Conservation (phyloP, 768 basidiomycete species). For the Symmetrospora coprosmae region DNA sequence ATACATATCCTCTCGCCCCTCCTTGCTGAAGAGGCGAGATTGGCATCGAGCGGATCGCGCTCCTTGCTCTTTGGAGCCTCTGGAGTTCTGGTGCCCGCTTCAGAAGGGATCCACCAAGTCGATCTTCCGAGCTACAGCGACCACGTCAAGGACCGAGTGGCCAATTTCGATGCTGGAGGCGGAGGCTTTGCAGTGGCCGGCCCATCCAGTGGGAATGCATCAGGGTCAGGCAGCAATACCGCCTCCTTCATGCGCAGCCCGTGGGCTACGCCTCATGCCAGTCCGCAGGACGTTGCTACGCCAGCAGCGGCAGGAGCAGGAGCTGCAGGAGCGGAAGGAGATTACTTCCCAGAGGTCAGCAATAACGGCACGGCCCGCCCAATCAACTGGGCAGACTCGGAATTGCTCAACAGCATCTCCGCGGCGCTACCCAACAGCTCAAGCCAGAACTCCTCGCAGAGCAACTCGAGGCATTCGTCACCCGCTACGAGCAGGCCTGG, state of each 20-base stretch:
- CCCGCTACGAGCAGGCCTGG: constrained; percentile 6
- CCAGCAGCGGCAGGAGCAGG: not conserved
- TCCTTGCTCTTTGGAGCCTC: constrained; percentile 50
- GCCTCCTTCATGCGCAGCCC: constrained; percentile 4
- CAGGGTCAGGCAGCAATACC: constrained; percentile 28
- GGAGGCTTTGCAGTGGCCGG: constrained; percentile 27
- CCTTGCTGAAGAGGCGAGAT: constrained; percentile 59
- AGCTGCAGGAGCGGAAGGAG: constrained; percentile 23
- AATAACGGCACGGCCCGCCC: not conserved
- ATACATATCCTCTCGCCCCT: constrained; percentile 64
- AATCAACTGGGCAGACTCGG: constrained; percentile 65
- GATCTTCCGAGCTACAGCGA: constrained; percentile 78
- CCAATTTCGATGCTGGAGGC: constrained; percentile 37
- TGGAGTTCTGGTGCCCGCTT: constrained; percentile 35
- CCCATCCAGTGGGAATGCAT: no score
- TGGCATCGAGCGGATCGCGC: constrained; percentile 58
- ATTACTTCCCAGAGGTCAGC: constrained; percentile 4
- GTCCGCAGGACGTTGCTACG: not conserved
- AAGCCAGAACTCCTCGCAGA: not conserved
- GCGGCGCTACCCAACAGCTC: constrained; percentile 24
- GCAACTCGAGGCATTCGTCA: not conserved
- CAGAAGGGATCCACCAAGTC: constrained; percentile 47
- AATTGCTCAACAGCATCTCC: constrained; percentile 57
- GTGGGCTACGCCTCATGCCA: not conserved
- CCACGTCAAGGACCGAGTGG: constrained; percentile 77